These are phyloP conservation scores for Zygosaccharomyces bisporus DNA, from an alignment of 805 yeast species.

Conservation along the genomic window DNA sequence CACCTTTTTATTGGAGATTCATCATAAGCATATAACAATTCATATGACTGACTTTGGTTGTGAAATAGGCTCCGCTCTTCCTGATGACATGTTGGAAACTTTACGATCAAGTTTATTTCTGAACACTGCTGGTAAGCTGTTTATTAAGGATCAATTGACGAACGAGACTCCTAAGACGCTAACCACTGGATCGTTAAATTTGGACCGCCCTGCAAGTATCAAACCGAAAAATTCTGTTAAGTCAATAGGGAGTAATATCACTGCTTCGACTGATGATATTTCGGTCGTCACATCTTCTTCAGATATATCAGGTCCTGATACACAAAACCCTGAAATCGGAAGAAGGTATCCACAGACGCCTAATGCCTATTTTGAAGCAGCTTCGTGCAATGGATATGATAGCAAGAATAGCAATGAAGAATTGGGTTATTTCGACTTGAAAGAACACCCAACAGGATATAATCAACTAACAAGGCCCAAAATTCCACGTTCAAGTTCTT, in stretches of 20 bases:
- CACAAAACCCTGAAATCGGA: conserved; percentile 21
- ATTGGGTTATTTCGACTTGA: conserved; percentile 30
- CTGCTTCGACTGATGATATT: conserved; percentile 28
- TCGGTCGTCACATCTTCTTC: conserved; percentile 31
- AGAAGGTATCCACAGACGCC: conserved; percentile 36
- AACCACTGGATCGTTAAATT: conserved; percentile 17
- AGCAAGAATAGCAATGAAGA: conserved; percentile 21
- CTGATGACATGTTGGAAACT: conserved; percentile 44
- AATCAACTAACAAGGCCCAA: conserved; percentile 16
- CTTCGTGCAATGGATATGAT: conserved; percentile 9
- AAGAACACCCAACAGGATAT: conserved; percentile 22
- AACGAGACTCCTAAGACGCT: conserved; percentile 22
- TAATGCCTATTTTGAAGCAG: conserved; percentile 30
- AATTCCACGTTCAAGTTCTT: conserved; percentile 13
- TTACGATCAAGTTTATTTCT: conserved; percentile 38
- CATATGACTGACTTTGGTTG: conserved; percentile 70
- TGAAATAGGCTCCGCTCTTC: conserved; percentile 52
- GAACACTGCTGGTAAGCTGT: conserved; percentile 31
- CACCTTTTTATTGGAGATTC: conserved; percentile 36
- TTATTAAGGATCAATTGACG: conserved; percentile 28
- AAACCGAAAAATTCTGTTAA: conserved; percentile 30
- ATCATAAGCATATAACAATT: conserved; percentile 34
- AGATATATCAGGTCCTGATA: conserved; percentile 33
- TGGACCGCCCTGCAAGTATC: conserved; percentile 16
- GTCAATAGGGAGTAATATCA: conserved; percentile 27